Conservation (phyloP, 2,329 filamentous ascomycete species). For the Scedosporium dehoogii region DNA sequence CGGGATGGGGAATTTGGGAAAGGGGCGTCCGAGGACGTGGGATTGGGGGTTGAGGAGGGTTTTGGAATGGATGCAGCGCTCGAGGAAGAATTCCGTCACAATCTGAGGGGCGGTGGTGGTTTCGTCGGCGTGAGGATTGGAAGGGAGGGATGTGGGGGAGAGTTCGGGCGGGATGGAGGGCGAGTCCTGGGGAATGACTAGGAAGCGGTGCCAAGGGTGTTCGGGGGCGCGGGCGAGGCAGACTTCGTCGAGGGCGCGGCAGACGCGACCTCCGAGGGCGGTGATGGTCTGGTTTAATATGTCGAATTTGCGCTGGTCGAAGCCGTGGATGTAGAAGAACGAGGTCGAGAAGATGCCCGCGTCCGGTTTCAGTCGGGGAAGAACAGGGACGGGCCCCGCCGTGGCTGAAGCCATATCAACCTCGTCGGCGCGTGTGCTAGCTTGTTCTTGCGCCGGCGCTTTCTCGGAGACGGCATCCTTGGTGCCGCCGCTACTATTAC, state of each 20-base stretch:
- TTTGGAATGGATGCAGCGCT: slow-evolving; percentile 75
- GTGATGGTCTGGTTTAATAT: slow-evolving; percentile 36
- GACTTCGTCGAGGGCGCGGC: slow-evolving; percentile 30
- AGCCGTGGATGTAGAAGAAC: slow-evolving; percentile 51
- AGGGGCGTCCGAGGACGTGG: slow-evolving; percentile 68
- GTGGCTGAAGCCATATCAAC: background rate
- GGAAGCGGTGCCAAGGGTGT: slow-evolving; percentile 30
- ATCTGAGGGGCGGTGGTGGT: slow-evolving; percentile 25
- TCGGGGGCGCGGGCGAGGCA: slow-evolving; percentile 18
- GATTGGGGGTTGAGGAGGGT: slow-evolving; percentile 56
- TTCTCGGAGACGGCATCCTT: background rate
- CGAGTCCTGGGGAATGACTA: slow-evolving; percentile 42
- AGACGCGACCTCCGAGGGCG: slow-evolving; percentile 36
- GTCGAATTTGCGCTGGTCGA: slow-evolving; percentile 39
- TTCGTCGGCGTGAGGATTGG: slow-evolving; percentile 20
- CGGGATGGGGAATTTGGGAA: slow-evolving; percentile 57
- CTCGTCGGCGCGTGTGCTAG: background rate
- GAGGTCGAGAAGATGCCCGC: slow-evolving; percentile 43
- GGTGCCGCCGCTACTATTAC: background rate
- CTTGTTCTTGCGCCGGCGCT: background rate
- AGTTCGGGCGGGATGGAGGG: background rate
- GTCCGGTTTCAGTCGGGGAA: slow-evolving; percentile 6
- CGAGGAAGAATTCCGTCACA: slow-evolving; percentile 89
- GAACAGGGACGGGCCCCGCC: background rate
- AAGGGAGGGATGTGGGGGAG: slow-evolving; percentile 10